These are phyloP conservation scores for Prunus yedoensis DNA, from an alignment of 331 rosid species.

Conservation along the genomic window DNA sequence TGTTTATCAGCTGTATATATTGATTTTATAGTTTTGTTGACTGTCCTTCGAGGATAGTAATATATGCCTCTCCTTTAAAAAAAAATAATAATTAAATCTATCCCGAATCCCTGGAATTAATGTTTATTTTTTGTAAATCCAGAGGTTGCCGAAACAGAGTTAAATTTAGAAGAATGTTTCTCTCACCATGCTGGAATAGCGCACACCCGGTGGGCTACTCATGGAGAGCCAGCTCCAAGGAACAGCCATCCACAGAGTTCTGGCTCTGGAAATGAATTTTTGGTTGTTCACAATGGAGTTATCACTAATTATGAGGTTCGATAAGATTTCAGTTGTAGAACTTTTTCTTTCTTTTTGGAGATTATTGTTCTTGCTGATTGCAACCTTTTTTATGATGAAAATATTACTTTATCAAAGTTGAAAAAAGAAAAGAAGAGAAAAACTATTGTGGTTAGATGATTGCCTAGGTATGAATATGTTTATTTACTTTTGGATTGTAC, in stretches of 20 bases:
- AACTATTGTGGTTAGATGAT: too few species aligned
- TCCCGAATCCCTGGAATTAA: background rate
- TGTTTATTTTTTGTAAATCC: conserved; percentile 22
- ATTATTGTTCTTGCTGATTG: background rate
- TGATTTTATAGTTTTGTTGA: background rate
- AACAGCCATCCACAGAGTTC: conserved; percentile 97
- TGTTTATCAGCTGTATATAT: background rate
- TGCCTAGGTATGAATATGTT: background rate
- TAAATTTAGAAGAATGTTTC: conserved; percentile 71
- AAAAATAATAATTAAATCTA: background rate
- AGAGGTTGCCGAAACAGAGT: conserved; percentile 65
- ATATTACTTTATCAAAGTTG: too few species aligned
- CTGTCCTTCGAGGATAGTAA: background rate
- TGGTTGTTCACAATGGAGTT: conserved; percentile 95
- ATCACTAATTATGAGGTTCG: conserved; percentile 87
- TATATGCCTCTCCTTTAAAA: background rate
- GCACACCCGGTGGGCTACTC: conserved; percentile 99
- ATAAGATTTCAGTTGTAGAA: background rate
- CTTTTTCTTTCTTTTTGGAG: background rate
- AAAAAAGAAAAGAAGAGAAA: too few species aligned
- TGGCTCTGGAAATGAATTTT: conserved; percentile 69
- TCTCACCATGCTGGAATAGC: conserved; percentile 84
- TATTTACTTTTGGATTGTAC: background rate
- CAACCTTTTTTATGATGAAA: too few species aligned
- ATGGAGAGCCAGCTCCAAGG: conserved; percentile 92